These are phyloP conservation scores for Leucogyrophana mollusca DNA, from an alignment of 768 basidiomycete species.

Conservation along the genomic window DNA sequence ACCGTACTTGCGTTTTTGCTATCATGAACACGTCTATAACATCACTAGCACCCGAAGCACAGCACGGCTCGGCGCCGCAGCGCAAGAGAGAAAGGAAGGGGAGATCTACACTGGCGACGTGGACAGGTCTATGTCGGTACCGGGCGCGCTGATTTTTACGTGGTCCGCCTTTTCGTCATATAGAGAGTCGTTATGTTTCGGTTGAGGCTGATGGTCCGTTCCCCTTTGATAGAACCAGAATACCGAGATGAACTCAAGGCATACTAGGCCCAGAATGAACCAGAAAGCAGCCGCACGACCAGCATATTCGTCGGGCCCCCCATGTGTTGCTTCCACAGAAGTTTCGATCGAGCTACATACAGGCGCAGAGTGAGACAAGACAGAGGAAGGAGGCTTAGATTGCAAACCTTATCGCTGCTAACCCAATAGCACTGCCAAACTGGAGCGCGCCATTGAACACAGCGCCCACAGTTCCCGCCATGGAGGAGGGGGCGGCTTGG, in stretches of 20 bases:
- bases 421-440: constrained; percentile 49
- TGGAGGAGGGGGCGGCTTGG: constrained; percentile 43
- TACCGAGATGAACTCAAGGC: constrained; percentile 30
- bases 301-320: constrained; percentile 28
- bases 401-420: constrained; percentile 35
- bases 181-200: neutral
- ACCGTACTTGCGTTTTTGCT: too few species aligned
- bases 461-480: constrained; percentile 54
- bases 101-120: too few species aligned
- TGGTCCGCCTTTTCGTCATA: neutral
- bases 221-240: constrained; percentile 32
- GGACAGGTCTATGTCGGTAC: too few species aligned
- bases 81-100: too few species aligned
- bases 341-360: constrained; percentile 43
- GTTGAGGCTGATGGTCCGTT: constrained; percentile 8
- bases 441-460: constrained; percentile 56
- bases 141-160: too few species aligned
- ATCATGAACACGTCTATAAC: too few species aligned
- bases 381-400: too few species aligned
- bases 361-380: too few species aligned
- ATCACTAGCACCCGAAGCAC: too few species aligned
- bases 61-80: too few species aligned
- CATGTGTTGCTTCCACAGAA: constrained; percentile 36
- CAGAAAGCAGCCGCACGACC: constrained; percentile 46
- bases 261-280: constrained; percentile 39